phyloP scores from a whole-genome alignment of 805 yeast species.

The Pichia manshurica region DNA sequence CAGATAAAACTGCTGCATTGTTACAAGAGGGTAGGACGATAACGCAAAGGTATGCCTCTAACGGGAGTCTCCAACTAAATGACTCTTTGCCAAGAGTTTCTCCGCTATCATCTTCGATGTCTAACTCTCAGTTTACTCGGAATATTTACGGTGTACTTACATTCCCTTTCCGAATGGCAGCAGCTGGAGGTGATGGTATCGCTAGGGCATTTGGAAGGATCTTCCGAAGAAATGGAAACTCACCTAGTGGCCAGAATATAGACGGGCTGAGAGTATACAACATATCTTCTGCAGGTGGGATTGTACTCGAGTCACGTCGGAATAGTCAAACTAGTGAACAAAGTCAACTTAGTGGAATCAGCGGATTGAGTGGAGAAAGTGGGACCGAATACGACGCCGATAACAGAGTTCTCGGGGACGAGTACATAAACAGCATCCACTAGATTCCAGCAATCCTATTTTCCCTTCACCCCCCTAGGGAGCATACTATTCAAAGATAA shows the following conservation, averaged over 20 bases:
- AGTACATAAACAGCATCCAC: slow-evolving; percentile 20
- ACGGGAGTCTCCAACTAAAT: slow-evolving; percentile 5
- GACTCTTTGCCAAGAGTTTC: slow-evolving; percentile 1
- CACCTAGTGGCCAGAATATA: background rate
- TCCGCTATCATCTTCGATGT: no score
- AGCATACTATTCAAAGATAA: no score
- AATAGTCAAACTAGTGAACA: slow-evolving; percentile 4
- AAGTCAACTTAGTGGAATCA: slow-evolving; percentile 1
- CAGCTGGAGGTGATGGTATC: no score
- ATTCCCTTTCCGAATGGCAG: no score
- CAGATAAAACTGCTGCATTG: slow-evolving; percentile 18
- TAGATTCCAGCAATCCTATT: background rate
- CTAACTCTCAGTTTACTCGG: no score
- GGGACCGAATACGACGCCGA: slow-evolving; percentile 24
- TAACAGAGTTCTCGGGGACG: slow-evolving; percentile 26
- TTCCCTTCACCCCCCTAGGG: no score
- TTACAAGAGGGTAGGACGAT: slow-evolving; percentile 28
- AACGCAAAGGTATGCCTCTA: slow-evolving; percentile 17
- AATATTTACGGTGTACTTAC: no score
- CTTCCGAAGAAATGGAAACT: background rate
- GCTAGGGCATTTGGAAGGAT: no score
- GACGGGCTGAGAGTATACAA: slow-evolving; percentile 24
- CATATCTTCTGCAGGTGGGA: slow-evolving; percentile 7
- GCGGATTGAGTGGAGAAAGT: background rate
- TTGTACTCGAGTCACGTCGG: slow-evolving; percentile 8